Evolutionary conservation across 208 protist species (phyloP).

Genomic region (Angomonas deanei): DNA sequence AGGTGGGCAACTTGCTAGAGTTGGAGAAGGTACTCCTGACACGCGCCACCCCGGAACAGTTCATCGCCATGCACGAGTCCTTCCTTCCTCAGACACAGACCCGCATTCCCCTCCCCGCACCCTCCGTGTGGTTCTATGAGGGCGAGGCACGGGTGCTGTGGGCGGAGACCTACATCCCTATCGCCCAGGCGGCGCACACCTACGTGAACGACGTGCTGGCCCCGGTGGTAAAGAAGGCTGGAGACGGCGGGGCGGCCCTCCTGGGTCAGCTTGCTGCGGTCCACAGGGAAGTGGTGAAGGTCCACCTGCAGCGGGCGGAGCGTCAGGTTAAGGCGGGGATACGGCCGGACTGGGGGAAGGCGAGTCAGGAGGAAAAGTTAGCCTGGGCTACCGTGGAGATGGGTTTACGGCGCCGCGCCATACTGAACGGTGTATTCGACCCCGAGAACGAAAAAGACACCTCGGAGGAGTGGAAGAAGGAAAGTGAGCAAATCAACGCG

Average conservation of each 20-base stretch:
- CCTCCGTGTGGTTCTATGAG: conserved; percentile 79
- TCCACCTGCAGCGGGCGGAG: conserved; percentile 30
- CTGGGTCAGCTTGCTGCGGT: conserved; percentile 34
- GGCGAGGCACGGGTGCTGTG: conserved; percentile 59
- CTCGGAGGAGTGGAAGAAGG: conserved; percentile 57
- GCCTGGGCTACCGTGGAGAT: conserved; percentile 26
- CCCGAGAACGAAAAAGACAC: conserved; percentile 65
- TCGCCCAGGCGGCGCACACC: conserved; percentile 31
- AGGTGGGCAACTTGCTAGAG: conserved; percentile 67
- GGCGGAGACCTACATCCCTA: conserved; percentile 66
- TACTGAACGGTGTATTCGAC: conserved; percentile 65
- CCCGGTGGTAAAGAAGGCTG: conserved; percentile 21
- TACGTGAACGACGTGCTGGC: conserved; percentile 64
- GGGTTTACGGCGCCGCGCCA: conserved; percentile 36
- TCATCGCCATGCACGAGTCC: conserved; percentile 61
- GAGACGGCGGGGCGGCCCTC: conserved; percentile 28
- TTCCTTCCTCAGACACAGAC: conserved; percentile 66
- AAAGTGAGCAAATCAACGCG: conserved; percentile 47
- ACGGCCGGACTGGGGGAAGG: conserved; percentile 17
- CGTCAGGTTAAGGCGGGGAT: conserved; percentile 39
- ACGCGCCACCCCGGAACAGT: conserved; percentile 27
- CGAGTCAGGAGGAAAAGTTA: conserved; percentile 1
- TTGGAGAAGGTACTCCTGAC: conserved; percentile 59
- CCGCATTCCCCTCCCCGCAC: conserved; percentile 64
- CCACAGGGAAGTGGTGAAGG: conserved; percentile 36